A percentile compares a stretch with the other conserved stretches of the same genome.
phyloP scores from a whole-genome alignment of 2,329 filamentous ascomycete genomes.

The Alternaria sp. region DNA sequence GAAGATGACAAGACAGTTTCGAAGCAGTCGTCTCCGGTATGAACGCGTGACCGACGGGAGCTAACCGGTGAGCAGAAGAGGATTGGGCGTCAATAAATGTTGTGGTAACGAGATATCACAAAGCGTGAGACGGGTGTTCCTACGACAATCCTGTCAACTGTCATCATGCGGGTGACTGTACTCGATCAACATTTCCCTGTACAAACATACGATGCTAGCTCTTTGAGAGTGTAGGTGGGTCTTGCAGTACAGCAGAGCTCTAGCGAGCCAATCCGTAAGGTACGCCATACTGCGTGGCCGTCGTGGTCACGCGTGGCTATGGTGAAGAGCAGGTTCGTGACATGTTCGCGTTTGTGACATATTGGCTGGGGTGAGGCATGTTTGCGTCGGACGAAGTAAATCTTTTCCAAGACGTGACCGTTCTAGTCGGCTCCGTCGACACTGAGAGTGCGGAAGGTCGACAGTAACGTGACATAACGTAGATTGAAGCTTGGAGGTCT shows the following conservation, averaged over 20 bases:
- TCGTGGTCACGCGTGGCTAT: background rate
- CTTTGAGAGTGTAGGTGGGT: background rate
- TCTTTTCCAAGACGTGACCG: background rate
- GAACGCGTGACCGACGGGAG: background rate
- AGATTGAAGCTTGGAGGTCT: background rate
- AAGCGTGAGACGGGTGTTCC: slow-evolving; percentile 8
- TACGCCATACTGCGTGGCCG: background rate
- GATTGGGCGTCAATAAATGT: slow-evolving; percentile 8
- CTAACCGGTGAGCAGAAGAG: background rate
- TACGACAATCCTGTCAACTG: slow-evolving; percentile 29
- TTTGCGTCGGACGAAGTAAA: background rate
- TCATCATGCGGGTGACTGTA: slow-evolving; percentile 26
- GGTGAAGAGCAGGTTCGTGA: background rate
- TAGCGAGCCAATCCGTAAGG: background rate
- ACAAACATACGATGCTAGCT: background rate
- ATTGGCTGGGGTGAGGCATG: slow-evolving; percentile 4
- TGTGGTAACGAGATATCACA: slow-evolving; percentile 11
- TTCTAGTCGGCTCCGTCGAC: background rate
- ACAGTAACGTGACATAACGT: background rate
- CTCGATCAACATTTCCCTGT: background rate
- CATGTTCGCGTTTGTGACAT: background rate
- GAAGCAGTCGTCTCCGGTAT: background rate
- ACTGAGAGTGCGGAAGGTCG: background rate
- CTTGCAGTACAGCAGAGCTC: background rate
- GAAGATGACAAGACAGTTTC: background rate